Conservation (phyloP, 176 grass and related monocot species). For the Carex pumila region DNA sequence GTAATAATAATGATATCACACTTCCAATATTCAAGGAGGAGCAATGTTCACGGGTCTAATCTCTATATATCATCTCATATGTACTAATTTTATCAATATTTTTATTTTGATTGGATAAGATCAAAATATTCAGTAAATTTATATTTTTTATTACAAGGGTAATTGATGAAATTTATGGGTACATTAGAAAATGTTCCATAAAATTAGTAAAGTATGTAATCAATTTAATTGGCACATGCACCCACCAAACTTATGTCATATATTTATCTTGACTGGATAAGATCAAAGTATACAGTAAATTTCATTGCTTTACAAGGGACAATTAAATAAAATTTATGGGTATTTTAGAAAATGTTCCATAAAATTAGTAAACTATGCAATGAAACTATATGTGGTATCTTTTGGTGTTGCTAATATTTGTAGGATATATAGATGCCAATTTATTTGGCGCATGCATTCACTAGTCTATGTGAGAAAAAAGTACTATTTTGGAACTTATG, state of each 20-base stretch:
- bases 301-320: background rate
- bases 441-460: constrained; percentile 1
- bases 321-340: background rate
- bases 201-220: background rate
- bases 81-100: background rate
- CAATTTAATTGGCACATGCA: background rate
- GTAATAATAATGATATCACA: background rate
- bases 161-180: background rate
- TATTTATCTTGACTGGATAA: background rate
- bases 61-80: background rate
- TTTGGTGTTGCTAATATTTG: background rate
- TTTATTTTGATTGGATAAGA: background rate
- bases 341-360: background rate
- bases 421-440: background rate
- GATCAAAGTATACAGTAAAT: background rate
- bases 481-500: constrained; percentile 11
- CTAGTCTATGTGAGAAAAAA: background rate
- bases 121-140: background rate
- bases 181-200: background rate
- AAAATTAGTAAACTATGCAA: background rate
- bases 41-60: background rate
- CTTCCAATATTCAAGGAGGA: constrained; percentile 18
- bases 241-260: background rate
- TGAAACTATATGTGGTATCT: background rate
- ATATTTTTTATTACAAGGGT: background rate